Evolutionary conservation across 1,284 basidiomycete genomes (phyloP), one percentile per base, ranked within the genome.

Genomic region (Pseudozyma thailandica): DNA sequence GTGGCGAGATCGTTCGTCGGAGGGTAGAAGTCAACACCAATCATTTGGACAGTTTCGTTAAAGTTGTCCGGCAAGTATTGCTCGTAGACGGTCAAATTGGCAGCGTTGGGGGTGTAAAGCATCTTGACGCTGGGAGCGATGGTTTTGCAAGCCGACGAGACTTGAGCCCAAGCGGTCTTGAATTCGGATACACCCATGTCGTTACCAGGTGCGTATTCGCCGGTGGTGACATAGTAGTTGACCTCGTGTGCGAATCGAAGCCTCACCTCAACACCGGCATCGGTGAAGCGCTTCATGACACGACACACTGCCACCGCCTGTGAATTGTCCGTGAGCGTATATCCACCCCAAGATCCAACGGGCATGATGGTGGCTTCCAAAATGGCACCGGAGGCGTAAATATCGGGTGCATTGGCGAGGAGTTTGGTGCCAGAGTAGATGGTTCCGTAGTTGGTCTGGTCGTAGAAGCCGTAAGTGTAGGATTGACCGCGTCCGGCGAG

Each of bases 241-340:
- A 78, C 73, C 42, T 83, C 82, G 66, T 83, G 82, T 2, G 74
- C 83, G 41, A 84, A 83, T 15, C 83, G 77, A 16, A 84, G 65
- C 55, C 83, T 79, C 42, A 84, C 83, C 42, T 83, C 80, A 33
- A 84, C 72, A 20, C 83, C 83, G 10, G 75, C 58, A 54, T 84
- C 83, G 44, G 82, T 83, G 69, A 83, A 84, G 50, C 80, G 57
- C 71, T 84, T 84, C 80, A 84, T 80, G 27, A 83, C 82, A 0
- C 78, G 68, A 51, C 76, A 77, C 30, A 82, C 77, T 10, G 74
- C 76, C 23, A 70, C 50, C 4, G 83, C 82, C 54, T 83, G 83
- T 7, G 65, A 65, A 64, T 81, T 80, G 68, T 82, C 78, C 13
- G 75, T 64, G 6, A 28, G 44, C 0, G 74, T 78, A 23, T 71